A percentile compares a stretch with the other conserved stretches of the same genome.
These are phyloP conservation scores for Magnolia kwangsiensis DNA, from an alignment of 164 flowering plant genomes.

Conservation along the genomic window DNA sequence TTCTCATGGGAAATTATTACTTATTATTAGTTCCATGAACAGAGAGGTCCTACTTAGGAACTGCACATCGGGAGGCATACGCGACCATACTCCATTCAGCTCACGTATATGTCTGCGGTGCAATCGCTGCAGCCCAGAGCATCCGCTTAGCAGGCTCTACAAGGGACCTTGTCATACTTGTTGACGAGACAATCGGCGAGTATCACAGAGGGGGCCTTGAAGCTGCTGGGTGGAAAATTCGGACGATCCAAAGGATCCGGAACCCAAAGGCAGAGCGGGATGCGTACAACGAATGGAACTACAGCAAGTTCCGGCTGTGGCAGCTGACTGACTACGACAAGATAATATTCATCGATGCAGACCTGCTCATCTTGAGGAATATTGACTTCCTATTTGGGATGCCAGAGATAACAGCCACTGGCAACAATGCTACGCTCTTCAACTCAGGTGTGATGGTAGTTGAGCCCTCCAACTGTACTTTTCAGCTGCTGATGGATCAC, in stretches of 20 bases:
- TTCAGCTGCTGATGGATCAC: conserved; percentile 77
- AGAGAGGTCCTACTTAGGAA: conserved; percentile 31
- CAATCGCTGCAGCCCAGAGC: conserved; percentile 64
- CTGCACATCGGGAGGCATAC: conserved; percentile 45
- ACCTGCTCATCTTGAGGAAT: conserved; percentile 75
- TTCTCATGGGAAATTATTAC: not conserved
- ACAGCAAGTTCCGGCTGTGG: conserved; percentile 95
- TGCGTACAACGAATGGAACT: conserved; percentile 93
- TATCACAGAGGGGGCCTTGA: conserved; percentile 49
- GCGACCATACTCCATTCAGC: conserved; percentile 66
- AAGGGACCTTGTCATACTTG: conserved; percentile 55
- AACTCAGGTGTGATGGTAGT: conserved; percentile 94
- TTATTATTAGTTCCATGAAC: not conserved
- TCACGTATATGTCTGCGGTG: conserved; percentile 57
- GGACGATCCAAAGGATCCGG: conserved; percentile 50
- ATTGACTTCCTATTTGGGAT: conserved; percentile 81
- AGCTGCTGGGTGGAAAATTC: conserved; percentile 62
- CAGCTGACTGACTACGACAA: conserved; percentile 91
- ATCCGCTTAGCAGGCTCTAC: conserved; percentile 53
- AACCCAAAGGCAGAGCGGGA: conserved; percentile 64
- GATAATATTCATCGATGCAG: conserved; percentile 90
- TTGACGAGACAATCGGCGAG: conserved; percentile 50
- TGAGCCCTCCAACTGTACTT: conserved; percentile 90
- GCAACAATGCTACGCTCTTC: conserved; percentile 84
- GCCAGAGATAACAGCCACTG: conserved; percentile 87